These are phyloP conservation scores for Amanita molliuscula DNA, from an alignment of 768 basidiomycete species.

Conservation along the genomic window DNA sequence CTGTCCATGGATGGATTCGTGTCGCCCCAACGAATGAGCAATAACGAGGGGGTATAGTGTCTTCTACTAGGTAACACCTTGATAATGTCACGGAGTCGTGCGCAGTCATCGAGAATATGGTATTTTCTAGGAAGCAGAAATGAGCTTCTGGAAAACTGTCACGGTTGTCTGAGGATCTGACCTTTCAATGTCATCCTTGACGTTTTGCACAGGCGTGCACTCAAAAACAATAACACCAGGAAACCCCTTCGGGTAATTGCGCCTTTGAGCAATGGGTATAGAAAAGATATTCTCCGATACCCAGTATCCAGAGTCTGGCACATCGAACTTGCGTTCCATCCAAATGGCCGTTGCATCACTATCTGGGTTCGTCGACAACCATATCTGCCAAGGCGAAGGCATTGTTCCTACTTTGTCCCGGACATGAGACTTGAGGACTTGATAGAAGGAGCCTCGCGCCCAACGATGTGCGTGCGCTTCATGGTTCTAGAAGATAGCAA, in stretches of 20 bases:
- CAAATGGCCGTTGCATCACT: constrained; percentile 73
- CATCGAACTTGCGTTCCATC: constrained; percentile 67
- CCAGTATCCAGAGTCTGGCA: constrained; percentile 58
- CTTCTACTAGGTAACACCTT: constrained; percentile 40
- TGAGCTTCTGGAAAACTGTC: constrained; percentile 3
- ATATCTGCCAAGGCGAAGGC: constrained; percentile 44
- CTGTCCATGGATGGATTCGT: constrained; percentile 24
- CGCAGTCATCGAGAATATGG: constrained; percentile 60
- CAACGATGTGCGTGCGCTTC: constrained; percentile 64
- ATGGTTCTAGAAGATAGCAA: constrained; percentile 42
- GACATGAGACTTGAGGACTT: constrained; percentile 30
- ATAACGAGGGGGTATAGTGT: constrained; percentile 51
- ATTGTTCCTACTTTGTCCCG: constrained; percentile 19
- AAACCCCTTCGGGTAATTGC: constrained; percentile 17
- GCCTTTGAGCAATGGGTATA: constrained; percentile 33
- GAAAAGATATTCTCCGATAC: constrained; percentile 47
- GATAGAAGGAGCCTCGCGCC: constrained; percentile 64
- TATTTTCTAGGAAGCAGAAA: constrained; percentile 40
- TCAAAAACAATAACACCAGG: constrained; percentile 74
- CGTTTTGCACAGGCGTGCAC: constrained; percentile 53
- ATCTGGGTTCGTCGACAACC: constrained; percentile 69
- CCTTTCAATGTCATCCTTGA: constrained; percentile 60
- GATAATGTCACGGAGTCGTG: constrained; percentile 57
- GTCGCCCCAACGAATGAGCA: constrained; percentile 54
- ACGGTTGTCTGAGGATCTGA: constrained; percentile 18